phyloP scores from a whole-genome alignment of 768 basidiomycete species.

The Tricholomella constricta region DNA sequence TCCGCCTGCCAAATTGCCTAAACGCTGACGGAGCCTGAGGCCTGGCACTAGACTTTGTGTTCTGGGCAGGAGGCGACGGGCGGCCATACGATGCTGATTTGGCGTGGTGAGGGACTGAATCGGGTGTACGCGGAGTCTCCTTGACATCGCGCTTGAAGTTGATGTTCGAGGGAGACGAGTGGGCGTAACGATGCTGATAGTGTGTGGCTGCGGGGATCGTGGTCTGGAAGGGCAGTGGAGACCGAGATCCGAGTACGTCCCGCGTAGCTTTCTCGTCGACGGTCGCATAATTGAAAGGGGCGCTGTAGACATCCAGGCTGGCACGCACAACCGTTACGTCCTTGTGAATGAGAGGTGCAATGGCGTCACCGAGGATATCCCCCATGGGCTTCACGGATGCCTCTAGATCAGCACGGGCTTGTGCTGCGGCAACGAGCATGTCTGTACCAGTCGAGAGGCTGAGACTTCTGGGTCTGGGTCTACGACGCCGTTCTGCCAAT shows the following conservation, averaged over 20 bases:
- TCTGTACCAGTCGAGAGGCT: constrained; percentile 17
- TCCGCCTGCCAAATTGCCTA: constrained; percentile 12
- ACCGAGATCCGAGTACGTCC: constrained; percentile 10
- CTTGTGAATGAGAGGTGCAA: not conserved
- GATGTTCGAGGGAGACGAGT: constrained; percentile 5
- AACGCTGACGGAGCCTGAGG: constrained; percentile 4
- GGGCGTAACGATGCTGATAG: constrained; percentile 2
- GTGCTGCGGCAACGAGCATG: constrained; percentile 6
- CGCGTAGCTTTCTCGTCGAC: constrained; percentile 11
- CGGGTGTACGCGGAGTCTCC: not conserved
- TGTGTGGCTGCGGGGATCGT: not conserved
- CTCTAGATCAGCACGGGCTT: not conserved
- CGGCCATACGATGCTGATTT: not conserved
- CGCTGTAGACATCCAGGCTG: not conserved
- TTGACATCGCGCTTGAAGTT: not conserved
- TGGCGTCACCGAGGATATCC: not conserved
- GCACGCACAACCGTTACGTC: not conserved
- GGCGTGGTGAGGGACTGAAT: not conserved
- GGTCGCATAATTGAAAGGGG: not conserved
- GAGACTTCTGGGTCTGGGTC: constrained; percentile 17
- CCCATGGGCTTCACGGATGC: not conserved
- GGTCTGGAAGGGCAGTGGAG: constrained; percentile 17
- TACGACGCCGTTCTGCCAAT: constrained; percentile 15
- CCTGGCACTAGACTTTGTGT: too few species aligned
- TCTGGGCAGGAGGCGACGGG: not conserved